These are phyloP conservation scores for Przewalskia tangutica DNA, from an alignment of 257 asterid species.

Conservation along the genomic window DNA sequence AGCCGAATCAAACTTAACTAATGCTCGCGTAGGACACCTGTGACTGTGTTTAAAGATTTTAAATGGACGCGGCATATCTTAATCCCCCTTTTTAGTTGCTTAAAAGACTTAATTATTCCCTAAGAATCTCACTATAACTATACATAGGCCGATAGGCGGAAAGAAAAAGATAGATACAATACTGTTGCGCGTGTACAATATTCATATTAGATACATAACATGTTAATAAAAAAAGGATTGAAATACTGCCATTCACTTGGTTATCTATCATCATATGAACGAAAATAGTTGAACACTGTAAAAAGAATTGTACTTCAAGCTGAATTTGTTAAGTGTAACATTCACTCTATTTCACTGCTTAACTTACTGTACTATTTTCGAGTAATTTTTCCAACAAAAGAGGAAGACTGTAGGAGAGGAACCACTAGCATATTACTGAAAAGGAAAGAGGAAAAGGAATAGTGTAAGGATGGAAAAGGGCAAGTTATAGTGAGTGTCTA, in stretches of 20 bases:
- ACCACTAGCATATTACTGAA: slow-evolving; percentile 10
- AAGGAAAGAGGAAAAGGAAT: neutral
- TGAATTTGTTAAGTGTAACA: neutral
- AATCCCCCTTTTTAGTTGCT: neutral
- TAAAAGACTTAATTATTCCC: neutral
- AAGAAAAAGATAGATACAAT: neutral
- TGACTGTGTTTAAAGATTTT: neutral
- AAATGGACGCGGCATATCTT: neutral
- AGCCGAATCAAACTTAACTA: neutral
- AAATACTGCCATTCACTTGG: neutral
- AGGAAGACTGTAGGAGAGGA: neutral
- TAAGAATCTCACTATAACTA: neutral
- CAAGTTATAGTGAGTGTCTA: neutral
- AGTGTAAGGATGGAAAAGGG: neutral
- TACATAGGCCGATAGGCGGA: neutral
- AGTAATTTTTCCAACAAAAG: neutral
- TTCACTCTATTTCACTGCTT: too few relatives aligned
- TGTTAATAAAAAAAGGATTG: neutral
- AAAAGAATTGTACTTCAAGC: neutral
- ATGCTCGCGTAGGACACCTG: neutral
- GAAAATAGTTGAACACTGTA: neutral
- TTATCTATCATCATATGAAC: neutral
- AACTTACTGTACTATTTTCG: neutral
- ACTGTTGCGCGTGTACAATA: neutral
- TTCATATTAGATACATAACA: neutral